Conservation (phyloP, 2,329 filamentous ascomycete genomes). For the Metarhizium album region DNA sequence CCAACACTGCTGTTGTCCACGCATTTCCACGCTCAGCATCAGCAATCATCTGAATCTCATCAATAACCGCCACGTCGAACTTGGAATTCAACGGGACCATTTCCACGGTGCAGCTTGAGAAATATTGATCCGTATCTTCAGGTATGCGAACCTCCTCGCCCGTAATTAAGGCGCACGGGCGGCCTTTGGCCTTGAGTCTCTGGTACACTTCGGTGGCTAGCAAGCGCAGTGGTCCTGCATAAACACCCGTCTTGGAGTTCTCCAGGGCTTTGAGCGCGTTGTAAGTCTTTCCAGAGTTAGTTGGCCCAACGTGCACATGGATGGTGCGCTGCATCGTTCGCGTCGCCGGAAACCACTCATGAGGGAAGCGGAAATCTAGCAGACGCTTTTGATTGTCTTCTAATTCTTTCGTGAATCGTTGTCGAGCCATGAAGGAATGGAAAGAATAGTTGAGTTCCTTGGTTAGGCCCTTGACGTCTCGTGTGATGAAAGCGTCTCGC, state of each 20-base stretch:
- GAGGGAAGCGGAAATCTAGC: conserved; percentile 77
- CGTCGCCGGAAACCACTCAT: conserved; percentile 86
- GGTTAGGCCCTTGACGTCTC: conserved; percentile 38
- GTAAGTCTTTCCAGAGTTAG: conserved; percentile 97
- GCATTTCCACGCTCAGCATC: conserved; percentile 75
- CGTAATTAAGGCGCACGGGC: conserved; percentile 69
- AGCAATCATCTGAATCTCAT: conserved; percentile 97
- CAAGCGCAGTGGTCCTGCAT: conserved; percentile 79
- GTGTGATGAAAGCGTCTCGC: conserved; percentile 46
- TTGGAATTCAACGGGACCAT: conserved; percentile 52
- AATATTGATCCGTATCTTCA: conserved; percentile 42
- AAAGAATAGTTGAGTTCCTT: conserved; percentile 58
- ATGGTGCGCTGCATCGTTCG: conserved; percentile 70
- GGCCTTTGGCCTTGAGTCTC: conserved; percentile 70
- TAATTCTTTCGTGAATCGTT: conserved; percentile 44
- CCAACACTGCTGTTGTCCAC: conserved; percentile 86
- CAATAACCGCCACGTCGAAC: conserved; percentile 87
- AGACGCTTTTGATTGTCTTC: conserved; percentile 51
- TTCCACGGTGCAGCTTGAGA: conserved; percentile 87
- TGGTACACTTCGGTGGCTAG: conserved; percentile 91
- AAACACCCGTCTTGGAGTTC: conserved; percentile 64
- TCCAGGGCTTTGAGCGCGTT: conserved; percentile 81
- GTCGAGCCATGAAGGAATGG: conserved; percentile 50
- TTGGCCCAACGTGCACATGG: conserved; percentile 90
- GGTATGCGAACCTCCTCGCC: conserved; percentile 79